Percentiles rank a stretch among this genome's conserved stretches.
Evolutionary conservation across 2,329 filamentous ascomycete species (phyloP).

Genomic region (Penicillium sumatraense): DNA sequence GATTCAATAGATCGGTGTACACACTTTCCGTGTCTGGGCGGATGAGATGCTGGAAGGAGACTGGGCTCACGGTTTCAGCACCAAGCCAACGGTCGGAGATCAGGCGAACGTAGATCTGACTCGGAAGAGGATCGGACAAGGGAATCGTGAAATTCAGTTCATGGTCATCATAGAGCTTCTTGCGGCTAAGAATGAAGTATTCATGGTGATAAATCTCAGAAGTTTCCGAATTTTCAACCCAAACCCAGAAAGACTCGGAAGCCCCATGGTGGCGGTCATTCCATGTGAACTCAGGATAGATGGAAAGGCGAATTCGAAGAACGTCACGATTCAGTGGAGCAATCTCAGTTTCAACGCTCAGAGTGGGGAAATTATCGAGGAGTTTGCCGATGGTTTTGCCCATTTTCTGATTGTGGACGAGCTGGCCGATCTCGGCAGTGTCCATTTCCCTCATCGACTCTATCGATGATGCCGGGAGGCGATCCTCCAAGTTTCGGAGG

Average conservation of each 20-base stretch:
- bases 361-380: slow-evolving; percentile 87
- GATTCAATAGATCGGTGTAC: slow-evolving; percentile 89
- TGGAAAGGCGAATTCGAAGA: slow-evolving; percentile 81
- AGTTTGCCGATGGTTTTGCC: slow-evolving; percentile 81
- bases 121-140: slow-evolving; percentile 86
- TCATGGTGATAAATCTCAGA: slow-evolving; percentile 98
- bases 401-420: slow-evolving; percentile 90
- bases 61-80: slow-evolving; percentile 90
- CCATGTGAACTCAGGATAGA: slow-evolving; percentile 92
- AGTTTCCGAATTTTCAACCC: slow-evolving; percentile 98
- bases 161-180: slow-evolving; percentile 92
- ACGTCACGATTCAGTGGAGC: slow-evolving; percentile 95
- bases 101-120: slow-evolving; percentile 92
- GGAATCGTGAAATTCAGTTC: slow-evolving; percentile 98
- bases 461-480: slow-evolving; percentile 72
- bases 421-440: slow-evolving; percentile 79
- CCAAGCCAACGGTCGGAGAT: slow-evolving; percentile 97
- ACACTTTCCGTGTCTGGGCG: slow-evolving; percentile 96
- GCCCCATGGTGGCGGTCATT: slow-evolving; percentile 92
- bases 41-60: slow-evolving; percentile 97
- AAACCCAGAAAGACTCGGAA: slow-evolving; percentile 97
- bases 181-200: slow-evolving; percentile 88
- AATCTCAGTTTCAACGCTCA: slow-evolving; percentile 90
- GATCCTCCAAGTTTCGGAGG: slow-evolving; percentile 82
- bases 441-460: slow-evolving; percentile 94